phyloP scores from a whole-genome alignment of 2,329 filamentous ascomycete species.

The Aspergillus brasiliensis region DNA sequence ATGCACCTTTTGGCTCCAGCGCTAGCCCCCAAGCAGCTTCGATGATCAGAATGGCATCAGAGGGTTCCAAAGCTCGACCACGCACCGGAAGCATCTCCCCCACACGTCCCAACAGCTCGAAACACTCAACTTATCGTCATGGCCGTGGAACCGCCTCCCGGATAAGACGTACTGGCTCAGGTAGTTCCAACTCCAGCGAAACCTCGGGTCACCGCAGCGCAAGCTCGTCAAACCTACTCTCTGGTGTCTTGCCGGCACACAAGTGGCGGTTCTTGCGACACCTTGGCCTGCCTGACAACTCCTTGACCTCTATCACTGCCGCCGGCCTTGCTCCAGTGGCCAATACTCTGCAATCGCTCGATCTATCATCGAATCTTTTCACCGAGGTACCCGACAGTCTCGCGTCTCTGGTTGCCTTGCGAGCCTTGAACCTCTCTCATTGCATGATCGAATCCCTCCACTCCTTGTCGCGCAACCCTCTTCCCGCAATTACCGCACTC shows the following conservation, averaged over 20 bases:
- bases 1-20: slow-evolving; percentile 50
- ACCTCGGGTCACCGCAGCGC: slow-evolving; percentile 58
- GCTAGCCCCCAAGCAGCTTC: slow-evolving; percentile 51
- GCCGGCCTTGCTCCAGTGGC: slow-evolving; percentile 78
- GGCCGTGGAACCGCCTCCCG: slow-evolving; percentile 69
- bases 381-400: slow-evolving; percentile 92
- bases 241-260: slow-evolving; percentile 72
- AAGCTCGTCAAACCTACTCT: slow-evolving; percentile 76
- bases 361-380: slow-evolving; percentile 90
- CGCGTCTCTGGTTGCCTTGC: slow-evolving; percentile 80
- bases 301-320: slow-evolving; percentile 75
- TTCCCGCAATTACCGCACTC: slow-evolving; percentile 90
- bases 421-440: slow-evolving; percentile 88
- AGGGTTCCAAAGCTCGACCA: slow-evolving; percentile 39
- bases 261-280: slow-evolving; percentile 97
- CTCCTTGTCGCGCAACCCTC: slow-evolving; percentile 76
- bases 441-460: slow-evolving; percentile 97
- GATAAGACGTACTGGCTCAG: slow-evolving; percentile 82
- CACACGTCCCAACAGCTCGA: slow-evolving; percentile 71
- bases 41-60: slow-evolving; percentile 62
- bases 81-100: slow-evolving; percentile 78
- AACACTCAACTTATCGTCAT: slow-evolving; percentile 67
- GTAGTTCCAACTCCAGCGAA: slow-evolving; percentile 82
- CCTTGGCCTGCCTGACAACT: slow-evolving; percentile 88
- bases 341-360: slow-evolving; percentile 86